Evolutionary conservation across 108 stramenopile genomes (phyloP).

Genomic region (Cyclostephanos tholiformis): DNA sequence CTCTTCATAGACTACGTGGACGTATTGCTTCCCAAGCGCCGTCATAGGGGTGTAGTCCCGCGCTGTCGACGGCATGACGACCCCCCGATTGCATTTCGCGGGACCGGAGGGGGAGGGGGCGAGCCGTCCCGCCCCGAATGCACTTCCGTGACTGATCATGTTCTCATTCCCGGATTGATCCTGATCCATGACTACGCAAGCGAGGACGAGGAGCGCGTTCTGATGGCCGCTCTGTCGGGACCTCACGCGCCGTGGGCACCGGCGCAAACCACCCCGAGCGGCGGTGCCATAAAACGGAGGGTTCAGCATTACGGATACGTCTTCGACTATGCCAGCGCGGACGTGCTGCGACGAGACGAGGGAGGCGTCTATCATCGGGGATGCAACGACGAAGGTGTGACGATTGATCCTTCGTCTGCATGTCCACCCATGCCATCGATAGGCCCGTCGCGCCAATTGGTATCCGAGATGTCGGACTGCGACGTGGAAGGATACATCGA

Average conservation of each 20-base stretch:
- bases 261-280: conserved; percentile 59
- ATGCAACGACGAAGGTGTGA: background rate
- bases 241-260: conserved; percentile 91
- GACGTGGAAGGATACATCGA: conserved; percentile 50
- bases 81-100: conserved; percentile 10
- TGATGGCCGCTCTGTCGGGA: conserved; percentile 76
- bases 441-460: background rate
- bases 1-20: conserved; percentile 80
- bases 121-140: conserved; percentile 77
- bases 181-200: conserved; percentile 63
- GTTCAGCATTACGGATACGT: conserved; percentile 95
- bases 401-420: conserved; percentile 7
- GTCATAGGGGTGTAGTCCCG: background rate
- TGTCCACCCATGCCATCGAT: conserved; percentile 37
- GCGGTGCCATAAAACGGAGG: conserved; percentile 66
- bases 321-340: conserved; percentile 87
- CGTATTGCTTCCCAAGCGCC: conserved; percentile 49
- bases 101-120: conserved; percentile 18
- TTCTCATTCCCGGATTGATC: conserved; percentile 69
- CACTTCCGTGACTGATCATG: conserved; percentile 70
- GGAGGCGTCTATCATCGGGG: conserved; percentile 34
- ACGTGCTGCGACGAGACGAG: conserved; percentile 69
- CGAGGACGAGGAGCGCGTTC: conserved; percentile 60
- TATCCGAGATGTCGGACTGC: conserved; percentile 32
- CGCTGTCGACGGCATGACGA: conserved; percentile 2